Conservation (phyloP, 805 yeast species). For the Yamadazyma ubonensis region DNA sequence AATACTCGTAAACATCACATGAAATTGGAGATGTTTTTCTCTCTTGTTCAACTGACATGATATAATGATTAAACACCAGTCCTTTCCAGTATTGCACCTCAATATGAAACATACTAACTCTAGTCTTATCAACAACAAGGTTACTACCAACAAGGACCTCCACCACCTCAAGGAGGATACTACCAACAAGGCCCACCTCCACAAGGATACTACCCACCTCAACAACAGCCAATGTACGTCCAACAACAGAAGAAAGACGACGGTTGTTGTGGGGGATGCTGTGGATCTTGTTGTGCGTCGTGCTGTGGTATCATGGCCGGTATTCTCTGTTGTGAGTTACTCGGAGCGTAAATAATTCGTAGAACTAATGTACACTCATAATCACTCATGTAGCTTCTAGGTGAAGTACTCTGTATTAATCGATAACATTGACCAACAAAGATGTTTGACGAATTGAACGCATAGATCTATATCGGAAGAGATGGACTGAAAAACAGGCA, state of each 20-base stretch:
- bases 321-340: conserved; percentile 34
- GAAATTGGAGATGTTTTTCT: too few relatives aligned
- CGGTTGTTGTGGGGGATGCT: conserved; percentile 31
- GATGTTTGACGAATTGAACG: too few relatives aligned
- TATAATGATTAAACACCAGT: too few relatives aligned
- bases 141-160: conserved; percentile 27
- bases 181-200: conserved; percentile 25
- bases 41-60: too few relatives aligned
- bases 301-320: conserved; percentile 33
- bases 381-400: too few relatives aligned
- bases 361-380: too few relatives aligned
- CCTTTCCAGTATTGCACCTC: too few relatives aligned
- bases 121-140: conserved; percentile 14
- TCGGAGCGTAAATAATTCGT: conserved; percentile 17
- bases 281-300: conserved; percentile 27
- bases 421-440: too few relatives aligned
- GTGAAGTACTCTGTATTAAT: too few relatives aligned
- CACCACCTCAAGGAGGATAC: conserved; percentile 13
- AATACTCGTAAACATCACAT: too few relatives aligned
- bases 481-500: too few relatives aligned
- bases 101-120: conserved; percentile 3
- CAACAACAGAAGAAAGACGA: conserved; percentile 35
- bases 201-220: conserved; percentile 35
- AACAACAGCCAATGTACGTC: conserved; percentile 44
- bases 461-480: too few relatives aligned